Evolutionary conservation across 1,284 basidiomycete genomes (phyloP), one percentile per base, ranked within the genome.

Genomic region (Ganoderma sinense): DNA sequence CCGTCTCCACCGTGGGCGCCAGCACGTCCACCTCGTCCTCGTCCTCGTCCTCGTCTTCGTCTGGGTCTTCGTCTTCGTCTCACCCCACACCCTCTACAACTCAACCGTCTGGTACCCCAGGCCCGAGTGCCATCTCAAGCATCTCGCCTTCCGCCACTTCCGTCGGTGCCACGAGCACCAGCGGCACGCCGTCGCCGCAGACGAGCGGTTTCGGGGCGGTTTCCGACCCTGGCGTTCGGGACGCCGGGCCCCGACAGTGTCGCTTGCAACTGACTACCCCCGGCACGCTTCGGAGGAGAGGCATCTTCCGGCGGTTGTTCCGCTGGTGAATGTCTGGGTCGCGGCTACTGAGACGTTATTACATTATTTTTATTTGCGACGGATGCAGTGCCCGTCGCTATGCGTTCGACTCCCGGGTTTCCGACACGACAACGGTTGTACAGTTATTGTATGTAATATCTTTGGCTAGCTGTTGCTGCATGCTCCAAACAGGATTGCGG

Each of bases 1-100:
- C 73, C 41, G 75, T 84, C n/a, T 67, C 62, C 8, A 74, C 70
- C 5, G 7, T 13, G 29, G 58, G 41, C 14, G 64, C 66, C 16
- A 0, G 56, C 51, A 11, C 56, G 39, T 13, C 65, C 59, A 23
- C 61, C 26, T 43, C 59, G 41, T 26, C 61, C 16, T 29, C 53
- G 11, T 14, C 33, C 8, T 16, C 60, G 20, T 11, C 64, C n/a
- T n/a, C n/a, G n/a, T n/a, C n/a, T n/a, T n/a, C n/a, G n/a, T n/a
- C n/a, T n/a, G n/a, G n/a, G 41, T 26, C 61, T 14, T 29, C 53
- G 11, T 14, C 33, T 14, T 16, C 60, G 20, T 11, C 64, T 16
- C 66, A 26, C 31, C 13, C 16, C 51, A 23, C 33, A 20, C 43
- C 53, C n/a, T 26, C 56, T 16, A 5, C 20, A 16, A 11, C 43